These are phyloP conservation scores for Phylloboletellus chloephorus DNA, from an alignment of 1,284 basidiomycete species.

Conservation along the genomic window DNA sequence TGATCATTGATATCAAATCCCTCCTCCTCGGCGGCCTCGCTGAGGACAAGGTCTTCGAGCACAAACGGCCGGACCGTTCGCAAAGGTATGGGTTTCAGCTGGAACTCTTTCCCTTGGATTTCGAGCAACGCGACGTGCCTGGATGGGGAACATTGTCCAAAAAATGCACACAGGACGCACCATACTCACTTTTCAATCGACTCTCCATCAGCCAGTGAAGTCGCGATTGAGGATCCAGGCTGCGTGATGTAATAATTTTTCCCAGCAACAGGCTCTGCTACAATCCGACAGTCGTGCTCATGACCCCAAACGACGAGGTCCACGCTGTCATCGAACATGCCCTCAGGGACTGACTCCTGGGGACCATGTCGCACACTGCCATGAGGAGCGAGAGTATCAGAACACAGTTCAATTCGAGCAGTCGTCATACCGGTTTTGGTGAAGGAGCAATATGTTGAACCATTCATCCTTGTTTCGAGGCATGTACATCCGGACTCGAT, in stretches of 20 bases:
- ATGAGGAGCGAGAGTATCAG: not conserved
- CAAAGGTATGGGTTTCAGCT: slow-evolving; percentile 80
- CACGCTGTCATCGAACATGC: slow-evolving; percentile 94
- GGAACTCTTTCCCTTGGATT: slow-evolving; percentile 83
- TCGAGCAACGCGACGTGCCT: slow-evolving; percentile 87
- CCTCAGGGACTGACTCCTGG: slow-evolving; percentile 90
- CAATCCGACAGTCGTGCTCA: slow-evolving; percentile 94
- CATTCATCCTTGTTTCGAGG: slow-evolving; percentile 84
- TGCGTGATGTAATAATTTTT: slow-evolving; percentile 92
- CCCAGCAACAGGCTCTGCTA: slow-evolving; percentile 85
- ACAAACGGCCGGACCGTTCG: slow-evolving; percentile 94
- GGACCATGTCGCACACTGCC: slow-evolving; percentile 87
- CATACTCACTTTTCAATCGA: slow-evolving; percentile 73
- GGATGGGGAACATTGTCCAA: slow-evolving; percentile 3
- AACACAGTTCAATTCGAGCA: not conserved
- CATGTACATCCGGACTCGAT: slow-evolving; percentile 94
- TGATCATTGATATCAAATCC: slow-evolving; percentile 74
- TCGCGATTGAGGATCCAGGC: slow-evolving; percentile 94
- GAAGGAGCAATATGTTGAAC: slow-evolving; percentile 93
- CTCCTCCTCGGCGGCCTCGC: slow-evolving; percentile 70
- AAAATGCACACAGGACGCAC: slow-evolving; percentile 1
- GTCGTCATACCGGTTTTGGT: slow-evolving; percentile 87
- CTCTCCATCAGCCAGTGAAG: slow-evolving; percentile 88
- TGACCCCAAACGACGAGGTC: slow-evolving; percentile 97
- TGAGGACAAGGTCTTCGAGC: slow-evolving; percentile 77